Conservation (phyloP, 2,329 filamentous ascomycete species). For the Aureobasidium sp. region DNA sequence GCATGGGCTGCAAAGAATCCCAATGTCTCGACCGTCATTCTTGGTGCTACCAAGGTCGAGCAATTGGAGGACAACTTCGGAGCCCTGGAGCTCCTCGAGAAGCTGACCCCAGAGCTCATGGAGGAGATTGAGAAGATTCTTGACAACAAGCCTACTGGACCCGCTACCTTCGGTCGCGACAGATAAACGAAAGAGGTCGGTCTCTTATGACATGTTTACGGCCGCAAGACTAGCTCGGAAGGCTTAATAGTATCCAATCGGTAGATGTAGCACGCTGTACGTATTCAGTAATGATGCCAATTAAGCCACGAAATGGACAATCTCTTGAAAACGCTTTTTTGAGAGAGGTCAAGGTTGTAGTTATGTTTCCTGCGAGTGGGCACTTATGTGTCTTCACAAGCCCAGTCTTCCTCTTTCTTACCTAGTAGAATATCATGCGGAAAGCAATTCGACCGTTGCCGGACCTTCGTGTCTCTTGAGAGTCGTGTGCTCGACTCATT, state of each 20-base stretch:
- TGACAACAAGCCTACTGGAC: constrained; percentile 33
- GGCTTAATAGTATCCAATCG: neutral
- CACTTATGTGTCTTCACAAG: too few species aligned
- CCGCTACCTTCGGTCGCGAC: constrained; percentile 29
- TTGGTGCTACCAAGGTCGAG: constrained; percentile 45
- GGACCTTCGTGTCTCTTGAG: neutral
- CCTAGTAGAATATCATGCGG: neutral
- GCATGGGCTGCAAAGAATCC: constrained; percentile 55
- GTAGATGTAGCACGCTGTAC: neutral
- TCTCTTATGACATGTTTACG: neutral
- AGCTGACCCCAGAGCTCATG: constrained; percentile 34
- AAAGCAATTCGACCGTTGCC: neutral
- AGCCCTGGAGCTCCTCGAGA: constrained; percentile 36
- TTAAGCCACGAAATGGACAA: neutral
- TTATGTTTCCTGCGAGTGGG: neutral
- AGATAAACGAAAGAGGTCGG: constrained; percentile 20
- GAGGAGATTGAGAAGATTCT: constrained; percentile 39
- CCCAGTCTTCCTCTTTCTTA: neutral
- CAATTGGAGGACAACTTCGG: constrained; percentile 46
- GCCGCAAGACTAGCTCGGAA: neutral
- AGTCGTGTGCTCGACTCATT: neutral
- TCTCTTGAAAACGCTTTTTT: too few species aligned
- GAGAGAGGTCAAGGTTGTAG: neutral
- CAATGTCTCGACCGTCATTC: constrained; percentile 51
- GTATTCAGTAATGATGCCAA: neutral